A percentile compares a stretch with the other conserved stretches of the same genome.
phyloP scores from a whole-genome alignment of 306 rosid species.

The Cercis canadensis region DNA sequence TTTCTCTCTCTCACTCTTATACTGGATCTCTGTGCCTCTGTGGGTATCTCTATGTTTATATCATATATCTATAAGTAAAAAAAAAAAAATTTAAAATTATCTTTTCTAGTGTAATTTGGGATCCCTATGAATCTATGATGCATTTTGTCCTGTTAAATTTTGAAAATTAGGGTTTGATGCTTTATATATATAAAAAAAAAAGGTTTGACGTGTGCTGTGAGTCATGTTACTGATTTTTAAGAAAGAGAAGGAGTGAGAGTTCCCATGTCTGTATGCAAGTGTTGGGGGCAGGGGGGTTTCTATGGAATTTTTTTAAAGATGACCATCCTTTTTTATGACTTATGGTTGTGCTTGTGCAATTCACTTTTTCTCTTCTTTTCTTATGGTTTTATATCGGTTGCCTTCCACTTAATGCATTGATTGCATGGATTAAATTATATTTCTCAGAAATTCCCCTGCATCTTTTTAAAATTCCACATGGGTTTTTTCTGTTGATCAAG shows the following conservation, averaged over 20 bases:
- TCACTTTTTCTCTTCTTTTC: no score
- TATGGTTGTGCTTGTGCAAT: no score
- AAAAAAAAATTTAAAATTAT: not conserved
- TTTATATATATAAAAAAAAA: no score
- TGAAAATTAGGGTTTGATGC: not conserved
- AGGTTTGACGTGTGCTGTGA: no score
- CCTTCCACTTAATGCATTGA: constrained; percentile 28
- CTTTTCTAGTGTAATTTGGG: not conserved
- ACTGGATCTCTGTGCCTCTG: not conserved
- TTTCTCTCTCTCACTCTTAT: not conserved
- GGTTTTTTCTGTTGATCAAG: constrained; percentile 27
- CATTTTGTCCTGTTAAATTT: constrained; percentile 5
- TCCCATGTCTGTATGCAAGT: no score
- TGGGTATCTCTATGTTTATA: constrained; percentile 20
- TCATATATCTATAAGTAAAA: not conserved
- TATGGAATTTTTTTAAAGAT: no score
- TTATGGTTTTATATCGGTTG: not conserved
- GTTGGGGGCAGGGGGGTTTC: no score
- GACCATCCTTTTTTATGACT: no score
- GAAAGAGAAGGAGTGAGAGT: constrained; percentile 2
- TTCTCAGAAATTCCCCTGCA: constrained; percentile 11
- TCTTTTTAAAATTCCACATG: not conserved
- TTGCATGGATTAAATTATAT: constrained; percentile 22
- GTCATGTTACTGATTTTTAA: not conserved
- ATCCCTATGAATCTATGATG: constrained; percentile 17